These are phyloP conservation scores for Medicago lupulina DNA, from an alignment of 306 rosid species.

Conservation along the genomic window DNA sequence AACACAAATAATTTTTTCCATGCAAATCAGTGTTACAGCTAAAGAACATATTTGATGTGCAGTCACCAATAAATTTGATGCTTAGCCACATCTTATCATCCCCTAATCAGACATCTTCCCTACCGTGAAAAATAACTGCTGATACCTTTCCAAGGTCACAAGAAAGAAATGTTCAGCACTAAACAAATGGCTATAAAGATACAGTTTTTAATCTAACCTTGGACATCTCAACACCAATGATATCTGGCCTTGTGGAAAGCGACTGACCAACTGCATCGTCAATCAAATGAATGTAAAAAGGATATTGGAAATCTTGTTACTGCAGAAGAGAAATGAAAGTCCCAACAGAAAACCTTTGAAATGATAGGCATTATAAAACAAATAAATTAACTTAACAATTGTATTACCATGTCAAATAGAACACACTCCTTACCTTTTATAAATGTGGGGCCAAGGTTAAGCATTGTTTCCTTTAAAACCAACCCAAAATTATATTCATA, in stretches of 20 bases:
- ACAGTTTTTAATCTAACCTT: constrained; percentile 65
- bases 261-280: constrained; percentile 97
- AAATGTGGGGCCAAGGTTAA: constrained; percentile 92
- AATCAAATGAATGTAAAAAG: constrained; percentile 69
- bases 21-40: constrained; percentile 16
- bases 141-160: constrained; percentile 26
- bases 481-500: constrained; percentile 76
- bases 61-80: constrained; percentile 20
- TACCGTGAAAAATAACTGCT: constrained; percentile 11
- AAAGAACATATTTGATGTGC: constrained; percentile 24
- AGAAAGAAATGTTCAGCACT: constrained; percentile 25
- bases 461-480: constrained; percentile 86
- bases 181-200: constrained; percentile 22
- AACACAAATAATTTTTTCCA: neutral
- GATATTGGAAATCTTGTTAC: constrained; percentile 54
- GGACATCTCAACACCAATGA: constrained; percentile 89
- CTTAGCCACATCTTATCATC: constrained; percentile 36
- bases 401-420: constrained; percentile 31
- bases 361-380: constrained; percentile 36
- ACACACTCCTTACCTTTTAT: constrained; percentile 74
- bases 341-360: constrained; percentile 39
- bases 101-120: constrained; percentile 4
- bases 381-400: constrained; percentile 21
- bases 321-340: constrained; percentile 51
- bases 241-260: constrained; percentile 96